Evolutionary conservation across 306 rosid species (phyloP).

Genomic region (Arachis stenosperma): DNA sequence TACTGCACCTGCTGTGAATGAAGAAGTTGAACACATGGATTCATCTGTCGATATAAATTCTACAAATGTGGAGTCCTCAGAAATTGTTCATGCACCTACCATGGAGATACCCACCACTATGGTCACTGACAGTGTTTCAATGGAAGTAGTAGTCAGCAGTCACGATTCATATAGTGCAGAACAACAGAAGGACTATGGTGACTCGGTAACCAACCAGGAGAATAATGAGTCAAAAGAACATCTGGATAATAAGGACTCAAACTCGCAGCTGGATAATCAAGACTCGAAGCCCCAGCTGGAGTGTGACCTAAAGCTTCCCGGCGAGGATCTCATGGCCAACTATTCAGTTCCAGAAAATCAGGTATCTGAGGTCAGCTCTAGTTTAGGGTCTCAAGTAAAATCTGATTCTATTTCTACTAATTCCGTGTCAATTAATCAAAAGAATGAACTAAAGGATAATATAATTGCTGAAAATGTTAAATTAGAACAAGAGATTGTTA

Average conservation of each 20-base stretch:
- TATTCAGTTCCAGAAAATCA: slow-evolving; percentile 71
- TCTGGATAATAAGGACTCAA: slow-evolving; percentile 9
- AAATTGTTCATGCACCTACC: slow-evolving; percentile 35
- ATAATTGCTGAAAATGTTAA: slow-evolving; percentile 97
- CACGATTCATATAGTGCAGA: slow-evolving; percentile 46
- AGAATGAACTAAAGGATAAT: slow-evolving; percentile 97
- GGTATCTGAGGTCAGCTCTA: slow-evolving; percentile 99
- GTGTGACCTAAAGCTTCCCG: slow-evolving; percentile 54
- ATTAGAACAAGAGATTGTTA: slow-evolving; percentile 87
- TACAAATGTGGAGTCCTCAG: slow-evolving; percentile 45
- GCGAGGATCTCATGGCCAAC: slow-evolving; percentile 53
- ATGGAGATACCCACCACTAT: slow-evolving; percentile 45
- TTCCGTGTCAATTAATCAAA: slow-evolving; percentile 97
- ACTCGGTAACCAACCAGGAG: slow-evolving; percentile 49
- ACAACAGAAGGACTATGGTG: slow-evolving; percentile 45
- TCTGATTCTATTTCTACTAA: slow-evolving; percentile 99
- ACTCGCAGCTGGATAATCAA: slow-evolving; percentile 52
- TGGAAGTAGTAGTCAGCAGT: slow-evolving; percentile 45
- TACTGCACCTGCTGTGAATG: slow-evolving; percentile 35
- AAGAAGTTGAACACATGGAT: slow-evolving; percentile 47
- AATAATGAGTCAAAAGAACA: slow-evolving; percentile 42
- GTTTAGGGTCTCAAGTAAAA: slow-evolving; percentile 93
- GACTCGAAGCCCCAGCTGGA: slow-evolving; percentile 57
- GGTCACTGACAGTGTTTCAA: slow-evolving; percentile 47
- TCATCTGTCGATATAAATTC: slow-evolving; percentile 45